Conservation (phyloP, 345 rosid genomes). For the Eucalyptus dawsonii region DNA sequence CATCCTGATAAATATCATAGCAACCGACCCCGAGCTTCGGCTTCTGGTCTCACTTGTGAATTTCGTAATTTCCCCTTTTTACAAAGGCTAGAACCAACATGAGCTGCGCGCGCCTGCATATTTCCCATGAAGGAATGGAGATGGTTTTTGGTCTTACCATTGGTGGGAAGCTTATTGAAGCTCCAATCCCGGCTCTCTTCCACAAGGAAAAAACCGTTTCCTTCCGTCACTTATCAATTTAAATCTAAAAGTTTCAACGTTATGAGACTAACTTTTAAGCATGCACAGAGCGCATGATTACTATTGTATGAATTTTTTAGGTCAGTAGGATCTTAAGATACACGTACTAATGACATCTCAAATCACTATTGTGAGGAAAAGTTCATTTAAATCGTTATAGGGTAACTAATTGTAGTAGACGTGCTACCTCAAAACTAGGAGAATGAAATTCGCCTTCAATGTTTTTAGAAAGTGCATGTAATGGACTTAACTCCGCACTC, state of each 20-base stretch:
- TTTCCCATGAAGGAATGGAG: background rate
- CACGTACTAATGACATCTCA: too few relatives aligned
- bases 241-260: background rate
- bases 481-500: background rate
- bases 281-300: background rate
- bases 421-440: background rate
- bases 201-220: background rate
- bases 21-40: background rate
- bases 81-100: background rate
- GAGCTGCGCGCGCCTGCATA: background rate
- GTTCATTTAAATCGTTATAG: background rate
- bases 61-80: background rate
- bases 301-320: background rate
- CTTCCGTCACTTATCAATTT: background rate
- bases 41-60: background rate
- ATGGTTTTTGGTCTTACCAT: background rate
- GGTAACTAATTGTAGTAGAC: background rate
- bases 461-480: background rate
- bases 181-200: background rate
- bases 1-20: background rate
- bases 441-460: background rate
- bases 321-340: too few relatives aligned
- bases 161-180: background rate
- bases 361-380: too few relatives aligned
- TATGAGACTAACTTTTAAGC: background rate